Conservation (phyloP, 139 green algal species). For the Closterium sp. region DNA sequence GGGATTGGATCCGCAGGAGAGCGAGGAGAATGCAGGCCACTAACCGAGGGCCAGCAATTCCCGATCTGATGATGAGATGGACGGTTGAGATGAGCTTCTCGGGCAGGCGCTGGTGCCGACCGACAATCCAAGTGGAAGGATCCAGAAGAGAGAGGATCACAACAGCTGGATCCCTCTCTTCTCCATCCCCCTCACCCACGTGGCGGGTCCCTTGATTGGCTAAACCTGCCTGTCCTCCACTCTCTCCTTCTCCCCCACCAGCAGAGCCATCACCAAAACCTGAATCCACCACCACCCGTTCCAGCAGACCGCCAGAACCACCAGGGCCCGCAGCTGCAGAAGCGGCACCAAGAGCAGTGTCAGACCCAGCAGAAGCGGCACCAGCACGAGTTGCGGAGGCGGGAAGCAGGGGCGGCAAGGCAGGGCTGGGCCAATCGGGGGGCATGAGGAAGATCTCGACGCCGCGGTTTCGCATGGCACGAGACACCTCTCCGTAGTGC, state of each 20-base stretch:
- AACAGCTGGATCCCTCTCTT: background rate
- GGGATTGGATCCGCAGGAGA: background rate
- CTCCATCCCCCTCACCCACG: no score
- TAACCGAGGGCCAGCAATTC: background rate
- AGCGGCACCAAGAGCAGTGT: background rate
- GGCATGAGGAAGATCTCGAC: constrained; percentile 87
- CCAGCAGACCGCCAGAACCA: background rate
- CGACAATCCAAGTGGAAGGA: constrained; percentile 31
- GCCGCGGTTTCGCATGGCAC: constrained; percentile 96
- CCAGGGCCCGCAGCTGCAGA: background rate
- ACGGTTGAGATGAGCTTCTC: background rate
- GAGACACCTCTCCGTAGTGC: constrained; percentile 84
- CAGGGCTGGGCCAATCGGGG: background rate
- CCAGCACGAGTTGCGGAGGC: background rate
- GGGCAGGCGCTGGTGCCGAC: background rate
- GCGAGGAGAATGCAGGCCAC: background rate
- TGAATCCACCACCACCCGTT: background rate
- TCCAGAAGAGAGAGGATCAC: background rate
- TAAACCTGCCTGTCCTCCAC: background rate
- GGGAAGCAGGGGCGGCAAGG: background rate
- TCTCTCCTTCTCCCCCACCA: background rate
- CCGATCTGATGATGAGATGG: background rate
- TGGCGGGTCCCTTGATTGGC: background rate
- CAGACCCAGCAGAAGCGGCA: background rate
- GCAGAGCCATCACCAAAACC: background rate